Evolutionary conservation across 2,329 filamentous ascomycete genomes (phyloP), one percentile per base, ranked within the genome.

Genomic region (Fusarium sp.): DNA sequence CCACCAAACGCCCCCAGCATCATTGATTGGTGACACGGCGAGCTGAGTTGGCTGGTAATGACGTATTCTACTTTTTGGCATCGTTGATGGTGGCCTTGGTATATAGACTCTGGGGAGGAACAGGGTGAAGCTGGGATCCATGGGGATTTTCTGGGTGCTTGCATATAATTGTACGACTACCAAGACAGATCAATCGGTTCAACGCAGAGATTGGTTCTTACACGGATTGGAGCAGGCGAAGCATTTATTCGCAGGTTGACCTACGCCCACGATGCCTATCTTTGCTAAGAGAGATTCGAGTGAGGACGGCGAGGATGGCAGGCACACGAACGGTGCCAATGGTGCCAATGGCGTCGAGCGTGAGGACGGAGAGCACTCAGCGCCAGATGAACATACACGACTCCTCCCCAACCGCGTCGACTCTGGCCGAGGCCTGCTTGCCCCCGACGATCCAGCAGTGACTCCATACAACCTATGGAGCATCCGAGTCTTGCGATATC

Each of bases 391-490:
- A 79, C 88, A 88, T 73, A 91, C 89, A 4, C 89, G 93, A 33
- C 87, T 97, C 75, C 88, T 97, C 29, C 92, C 92, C 41, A 92
- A 92, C 78, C 89, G 91, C 67, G 84, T 90, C 50, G 89, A 93
- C 79, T 86, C 86, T 76, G 78, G 73, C 41, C 77, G 80, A 22
- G 80, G 74, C 9, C 72, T 84, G 56, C 81, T 86, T 27, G 79
- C 78, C 10, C 84, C 85, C 24, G 85, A 86, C 64, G 85, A 86
- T 67, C 84, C 85, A 11, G 85, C 84, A n/a, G 85, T 97, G 83
- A 94, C 95, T 4, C 97, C 97, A 0, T 98, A 98, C 85, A 99
- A 99, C 78, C 90, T 98, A 41, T 98, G 95, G 93, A 94, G 91
- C 68, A 93, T 99, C 59, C 92, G 97, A 20, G 90, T 93, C 56